Conservation (phyloP, 1,139 yeast species). For the Wickerhamiella pararugosa region DNA sequence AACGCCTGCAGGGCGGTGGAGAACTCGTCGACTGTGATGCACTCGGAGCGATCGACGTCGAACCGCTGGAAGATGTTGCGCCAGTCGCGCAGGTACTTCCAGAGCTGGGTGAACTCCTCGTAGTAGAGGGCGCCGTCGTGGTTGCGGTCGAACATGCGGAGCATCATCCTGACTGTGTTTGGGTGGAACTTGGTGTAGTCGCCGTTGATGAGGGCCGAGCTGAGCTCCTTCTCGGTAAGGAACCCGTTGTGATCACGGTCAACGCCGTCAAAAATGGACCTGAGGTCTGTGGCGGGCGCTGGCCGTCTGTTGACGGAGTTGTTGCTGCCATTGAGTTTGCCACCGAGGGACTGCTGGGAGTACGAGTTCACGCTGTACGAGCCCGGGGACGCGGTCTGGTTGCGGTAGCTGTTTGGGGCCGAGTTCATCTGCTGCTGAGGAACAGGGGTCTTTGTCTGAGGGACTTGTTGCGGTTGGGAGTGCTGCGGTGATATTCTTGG, state of each 20-base stretch:
- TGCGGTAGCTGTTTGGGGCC: conserved; percentile 5
- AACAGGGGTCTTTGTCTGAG: neutral
- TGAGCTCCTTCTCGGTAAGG: conserved; percentile 44
- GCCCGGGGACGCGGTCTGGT: neutral
- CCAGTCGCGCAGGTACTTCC: conserved; percentile 64
- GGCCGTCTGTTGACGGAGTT: neutral
- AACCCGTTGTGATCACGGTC: conserved; percentile 42
- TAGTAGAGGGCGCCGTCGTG: conserved; percentile 37
- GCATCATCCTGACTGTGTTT: conserved; percentile 50
- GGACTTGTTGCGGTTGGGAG: neutral
- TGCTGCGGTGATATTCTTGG: no score
- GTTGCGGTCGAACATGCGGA: conserved; percentile 44
- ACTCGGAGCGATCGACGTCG: conserved; percentile 45
- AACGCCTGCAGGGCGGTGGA: conserved; percentile 52
- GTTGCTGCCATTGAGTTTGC: neutral
- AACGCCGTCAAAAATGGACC: conserved; percentile 41
- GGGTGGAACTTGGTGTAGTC: conserved; percentile 49
- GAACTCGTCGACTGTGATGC: conserved; percentile 53
- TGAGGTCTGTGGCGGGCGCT: conserved; percentile 22
- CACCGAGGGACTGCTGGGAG: neutral
- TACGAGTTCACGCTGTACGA: neutral
- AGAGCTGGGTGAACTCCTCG: conserved; percentile 53
- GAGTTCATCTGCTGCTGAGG: neutral
- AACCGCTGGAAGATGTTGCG: conserved; percentile 50
- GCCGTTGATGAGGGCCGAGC: conserved; percentile 44